Base-by-base conservation (phyloP, 805 yeast species). In the Wickerhamomyces bovis region DNA sequence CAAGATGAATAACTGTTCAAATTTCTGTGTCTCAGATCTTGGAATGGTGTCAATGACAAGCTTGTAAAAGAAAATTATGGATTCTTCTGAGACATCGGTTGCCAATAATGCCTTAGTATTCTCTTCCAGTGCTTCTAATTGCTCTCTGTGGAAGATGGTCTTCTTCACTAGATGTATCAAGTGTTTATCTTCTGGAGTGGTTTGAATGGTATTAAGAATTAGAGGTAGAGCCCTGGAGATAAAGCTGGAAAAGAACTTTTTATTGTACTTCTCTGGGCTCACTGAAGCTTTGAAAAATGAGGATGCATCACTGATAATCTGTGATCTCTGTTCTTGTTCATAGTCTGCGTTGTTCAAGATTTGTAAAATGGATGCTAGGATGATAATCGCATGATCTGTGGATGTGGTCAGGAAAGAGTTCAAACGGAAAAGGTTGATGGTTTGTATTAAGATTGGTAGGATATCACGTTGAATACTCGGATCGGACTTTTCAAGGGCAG, bases 1-100 rank as follows among this genome's bases (percentile, higher is more conserved):
- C 3, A 62, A 48, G n/a, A 66, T 60, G 56, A 73, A 81, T 1
- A 78, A 55, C 2, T 66, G 61, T 59, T 84, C 88, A 40, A 82
- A 65, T 3, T 67, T 57, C 0, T 55, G 42, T 26, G 72, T 62
- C 41, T 73, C 70, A 15, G 46, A 41, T 31, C 44, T 53, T 1
- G 63, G 46, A 6, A 65, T 41, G 50, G 67, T 44, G 46, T 61
- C 42, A 59, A 70, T 51, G 49, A 64, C 41, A 44, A 64, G 38
- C 56, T 57, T 43, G 64, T 69, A 55, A 54, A 63, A 45, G 56
- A 50, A 50, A 25, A 52, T 55, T 46, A 75, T 38, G 55, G 62
- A 43, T 16, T 22, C 38, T 40, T 44, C 46, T 1, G 45, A 23
- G 38, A 44, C 40, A 26, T 51, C 38, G 46, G 59, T 44, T 42